Conservation (phyloP, 805 yeast species). For the Ogataea siamensis region DNA sequence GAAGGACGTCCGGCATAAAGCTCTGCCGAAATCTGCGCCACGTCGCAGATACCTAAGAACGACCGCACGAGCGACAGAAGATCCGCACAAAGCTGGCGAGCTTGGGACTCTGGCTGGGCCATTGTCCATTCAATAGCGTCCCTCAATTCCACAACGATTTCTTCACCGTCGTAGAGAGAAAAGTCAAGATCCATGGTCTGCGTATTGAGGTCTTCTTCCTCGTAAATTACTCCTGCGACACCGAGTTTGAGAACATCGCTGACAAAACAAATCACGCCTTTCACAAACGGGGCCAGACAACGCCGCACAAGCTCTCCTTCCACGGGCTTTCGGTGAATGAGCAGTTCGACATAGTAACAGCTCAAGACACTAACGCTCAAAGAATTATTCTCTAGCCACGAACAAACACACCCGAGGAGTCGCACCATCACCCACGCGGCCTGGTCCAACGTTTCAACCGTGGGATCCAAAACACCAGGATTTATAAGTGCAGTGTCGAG, state of each 20-base stretch:
- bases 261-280: constrained; percentile 55
- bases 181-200: constrained; percentile 55
- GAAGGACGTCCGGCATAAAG: constrained; percentile 7
- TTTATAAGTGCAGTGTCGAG: constrained; percentile 76
- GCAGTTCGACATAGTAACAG: constrained; percentile 55
- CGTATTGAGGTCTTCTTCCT: constrained; percentile 73
- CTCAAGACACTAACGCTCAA: constrained; percentile 76
- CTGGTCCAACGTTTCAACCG: constrained; percentile 34
- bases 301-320: constrained; percentile 40
- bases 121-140: constrained; percentile 36
- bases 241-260: constrained; percentile 47
- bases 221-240: constrained; percentile 57
- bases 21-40: constrained; percentile 11
- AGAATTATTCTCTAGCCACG: constrained; percentile 77
- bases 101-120: constrained; percentile 15
- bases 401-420: constrained; percentile 51
- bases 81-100: constrained; percentile 17
- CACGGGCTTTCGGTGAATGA: constrained; percentile 16
- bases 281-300: constrained; percentile 48
- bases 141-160: constrained; percentile 31
- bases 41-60: constrained; percentile 9
- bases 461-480: constrained; percentile 42
- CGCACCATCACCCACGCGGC: constrained; percentile 53
- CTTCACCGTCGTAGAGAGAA: constrained; percentile 23
- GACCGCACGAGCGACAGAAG: constrained; percentile 14